A percentile compares a stretch with the other conserved stretches of the same genome.
Evolutionary conservation across 306 rosid genomes (phyloP).

Genomic region (Crataegus laevigata): DNA sequence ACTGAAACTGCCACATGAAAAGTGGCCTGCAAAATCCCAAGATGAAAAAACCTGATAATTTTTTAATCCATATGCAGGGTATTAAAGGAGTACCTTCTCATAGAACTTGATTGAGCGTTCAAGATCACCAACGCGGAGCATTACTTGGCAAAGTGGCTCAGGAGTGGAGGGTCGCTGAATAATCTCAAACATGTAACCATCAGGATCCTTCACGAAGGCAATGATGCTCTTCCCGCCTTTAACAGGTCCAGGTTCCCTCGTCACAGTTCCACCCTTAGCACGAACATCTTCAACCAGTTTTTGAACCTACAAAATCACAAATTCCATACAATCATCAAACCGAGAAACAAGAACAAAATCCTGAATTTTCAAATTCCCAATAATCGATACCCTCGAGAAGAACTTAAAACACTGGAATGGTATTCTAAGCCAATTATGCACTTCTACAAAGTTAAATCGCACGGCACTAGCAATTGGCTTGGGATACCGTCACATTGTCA

Average conservation of each 20-base stretch:
- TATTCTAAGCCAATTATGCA: no score
- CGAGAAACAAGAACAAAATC: not conserved
- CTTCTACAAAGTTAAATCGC: no score
- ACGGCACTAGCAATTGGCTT: no score
- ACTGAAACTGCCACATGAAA: not conserved
- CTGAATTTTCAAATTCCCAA: not conserved
- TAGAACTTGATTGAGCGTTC: slow-evolving; percentile 86
- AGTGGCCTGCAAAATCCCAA: not conserved
- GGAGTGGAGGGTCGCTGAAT: slow-evolving; percentile 75
- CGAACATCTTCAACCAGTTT: slow-evolving; percentile 63
- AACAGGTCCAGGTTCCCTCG: slow-evolving; percentile 91
- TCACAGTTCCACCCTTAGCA: slow-evolving; percentile 69
- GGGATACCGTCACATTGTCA: no score
- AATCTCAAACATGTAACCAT: slow-evolving; percentile 79
- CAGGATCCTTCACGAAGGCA: slow-evolving; percentile 92
- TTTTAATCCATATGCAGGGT: not conserved
- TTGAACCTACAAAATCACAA: slow-evolving; percentile 42
- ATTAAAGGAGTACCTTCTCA: slow-evolving; percentile 53
- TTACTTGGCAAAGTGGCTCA: slow-evolving; percentile 87
- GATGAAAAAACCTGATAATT: not conserved
- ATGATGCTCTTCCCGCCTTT: slow-evolving; percentile 65
- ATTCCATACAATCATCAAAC: not conserved
- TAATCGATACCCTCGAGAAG: not conserved
- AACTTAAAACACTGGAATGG: no score
- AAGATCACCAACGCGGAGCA: slow-evolving; percentile 95